These are phyloP conservation scores for Lepidopterella palustris DNA, from an alignment of 495 filamentous ascomycete species.

Conservation along the genomic window DNA sequence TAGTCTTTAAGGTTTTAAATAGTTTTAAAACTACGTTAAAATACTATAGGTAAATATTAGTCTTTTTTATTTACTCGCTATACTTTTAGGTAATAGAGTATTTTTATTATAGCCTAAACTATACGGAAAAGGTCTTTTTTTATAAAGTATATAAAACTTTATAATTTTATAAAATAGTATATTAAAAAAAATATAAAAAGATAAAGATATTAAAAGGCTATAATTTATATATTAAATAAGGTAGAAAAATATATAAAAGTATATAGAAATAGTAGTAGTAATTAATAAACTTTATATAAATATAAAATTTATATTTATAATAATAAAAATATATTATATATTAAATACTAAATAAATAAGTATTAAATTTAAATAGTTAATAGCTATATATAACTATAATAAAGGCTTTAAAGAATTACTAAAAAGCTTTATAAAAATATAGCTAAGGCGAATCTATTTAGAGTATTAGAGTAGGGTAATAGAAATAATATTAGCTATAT, in stretches of 20 bases:
- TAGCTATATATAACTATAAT: no score
- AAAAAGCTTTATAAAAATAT: no score
- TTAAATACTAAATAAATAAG: no score
- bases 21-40: neutral
- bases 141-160: no score
- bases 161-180: neutral
- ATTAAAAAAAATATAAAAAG: neutral
- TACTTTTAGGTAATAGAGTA: neutral
- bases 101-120: neutral
- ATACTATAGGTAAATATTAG: neutral
- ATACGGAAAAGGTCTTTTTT: neutral
- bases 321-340: no score
- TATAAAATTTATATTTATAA: no score
- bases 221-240: neutral
- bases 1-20: neutral
- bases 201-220: neutral
- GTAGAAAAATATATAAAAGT: neutral
- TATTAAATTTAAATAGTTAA: no score
- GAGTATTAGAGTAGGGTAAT: neutral
- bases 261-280: neutral
- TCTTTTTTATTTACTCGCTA: neutral
- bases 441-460: neutral
- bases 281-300: neutral
- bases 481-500: no score
- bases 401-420: no score